A percentile compares a stretch with the other conserved stretches of the same genome.
Conservation (phyloP, 2,329 filamentous ascomycete species). For the Cladophialophora exuberans region DNA sequence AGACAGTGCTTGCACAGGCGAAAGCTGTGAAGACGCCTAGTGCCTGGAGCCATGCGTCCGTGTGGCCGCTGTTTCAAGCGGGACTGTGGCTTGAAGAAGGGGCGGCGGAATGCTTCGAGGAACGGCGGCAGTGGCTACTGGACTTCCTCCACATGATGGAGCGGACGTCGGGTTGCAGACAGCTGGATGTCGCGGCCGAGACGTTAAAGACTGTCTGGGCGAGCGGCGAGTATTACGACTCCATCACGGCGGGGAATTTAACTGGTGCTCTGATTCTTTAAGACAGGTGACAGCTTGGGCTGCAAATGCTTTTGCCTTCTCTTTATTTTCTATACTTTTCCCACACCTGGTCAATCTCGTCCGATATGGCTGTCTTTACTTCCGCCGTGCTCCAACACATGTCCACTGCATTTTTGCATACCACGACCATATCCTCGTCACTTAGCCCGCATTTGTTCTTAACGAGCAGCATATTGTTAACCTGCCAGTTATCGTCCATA, state of each 20-base stretch:
- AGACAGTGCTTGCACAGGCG: slow-evolving; percentile 1
- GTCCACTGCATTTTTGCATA: slow-evolving; percentile 50
- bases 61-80: slow-evolving; percentile 11
- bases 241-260: slow-evolving; percentile 5
- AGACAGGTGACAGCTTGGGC: background rate
- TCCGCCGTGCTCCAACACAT: slow-evolving; percentile 52
- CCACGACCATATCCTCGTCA: slow-evolving; percentile 47
- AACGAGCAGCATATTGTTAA: slow-evolving; percentile 52
- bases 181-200: slow-evolving; percentile 3
- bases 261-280: background rate
- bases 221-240: slow-evolving; percentile 15
- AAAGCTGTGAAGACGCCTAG: background rate
- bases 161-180: slow-evolving; percentile 5
- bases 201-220: slow-evolving; percentile 3
- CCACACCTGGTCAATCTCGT: slow-evolving; percentile 19
- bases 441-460: slow-evolving; percentile 47
- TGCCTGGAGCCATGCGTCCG: slow-evolving; percentile 9
- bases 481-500: slow-evolving; percentile 55
- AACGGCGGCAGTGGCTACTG: slow-evolving; percentile 4
- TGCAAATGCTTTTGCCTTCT: background rate
- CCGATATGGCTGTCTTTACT: slow-evolving; percentile 38
- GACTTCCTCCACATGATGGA: slow-evolving; percentile 1
- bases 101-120: background rate
- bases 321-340: background rate
- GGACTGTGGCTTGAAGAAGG: slow-evolving; percentile 6